These are phyloP conservation scores for Escovopsis weberi DNA, from an alignment of 2,329 filamentous ascomycete genomes.

Conservation along the genomic window DNA sequence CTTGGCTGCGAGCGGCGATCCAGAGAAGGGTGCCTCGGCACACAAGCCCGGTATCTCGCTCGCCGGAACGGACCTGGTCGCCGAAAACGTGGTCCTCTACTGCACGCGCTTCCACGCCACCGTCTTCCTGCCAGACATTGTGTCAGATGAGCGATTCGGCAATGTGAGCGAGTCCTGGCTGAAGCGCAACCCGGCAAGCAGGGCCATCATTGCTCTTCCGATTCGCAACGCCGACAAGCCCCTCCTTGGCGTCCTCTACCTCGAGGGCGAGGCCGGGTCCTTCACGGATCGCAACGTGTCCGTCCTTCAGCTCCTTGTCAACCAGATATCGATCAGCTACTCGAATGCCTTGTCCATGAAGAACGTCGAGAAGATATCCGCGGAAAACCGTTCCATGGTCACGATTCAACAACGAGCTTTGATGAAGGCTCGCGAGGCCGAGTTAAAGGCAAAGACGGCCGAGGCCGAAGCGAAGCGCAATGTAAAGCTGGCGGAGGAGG, in stretches of 20 bases:
- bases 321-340: conserved; percentile 62
- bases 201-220: conserved; percentile 65
- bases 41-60: conserved; percentile 53
- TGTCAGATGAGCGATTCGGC: conserved; percentile 63
- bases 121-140: conserved; percentile 59
- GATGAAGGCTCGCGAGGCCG: conserved; percentile 55
- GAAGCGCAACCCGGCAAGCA: conserved; percentile 52
- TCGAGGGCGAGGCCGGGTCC: conserved; percentile 59
- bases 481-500: conserved; percentile 70
- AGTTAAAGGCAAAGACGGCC: conserved; percentile 62
- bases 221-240: conserved; percentile 59
- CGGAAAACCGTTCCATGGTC: conserved; percentile 66
- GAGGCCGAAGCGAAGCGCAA: conserved; percentile 65
- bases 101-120: conserved; percentile 62
- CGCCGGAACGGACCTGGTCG: conserved; percentile 51
- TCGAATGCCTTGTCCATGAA: conserved; percentile 54
- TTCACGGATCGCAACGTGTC: conserved; percentile 63
- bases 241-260: conserved; percentile 59
- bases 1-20: conserved; percentile 59
- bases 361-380: conserved; percentile 61
- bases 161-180: conserved; percentile 59
- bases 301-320: conserved; percentile 56
- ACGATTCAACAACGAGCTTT: conserved; percentile 61
- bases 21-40: conserved; percentile 51
- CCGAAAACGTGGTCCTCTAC: conserved; percentile 63